A percentile compares a stretch with the other conserved stretches of the same genome.
Conservation (phyloP, 2,329 filamentous ascomycete genomes). For the Penicillium paneum region DNA sequence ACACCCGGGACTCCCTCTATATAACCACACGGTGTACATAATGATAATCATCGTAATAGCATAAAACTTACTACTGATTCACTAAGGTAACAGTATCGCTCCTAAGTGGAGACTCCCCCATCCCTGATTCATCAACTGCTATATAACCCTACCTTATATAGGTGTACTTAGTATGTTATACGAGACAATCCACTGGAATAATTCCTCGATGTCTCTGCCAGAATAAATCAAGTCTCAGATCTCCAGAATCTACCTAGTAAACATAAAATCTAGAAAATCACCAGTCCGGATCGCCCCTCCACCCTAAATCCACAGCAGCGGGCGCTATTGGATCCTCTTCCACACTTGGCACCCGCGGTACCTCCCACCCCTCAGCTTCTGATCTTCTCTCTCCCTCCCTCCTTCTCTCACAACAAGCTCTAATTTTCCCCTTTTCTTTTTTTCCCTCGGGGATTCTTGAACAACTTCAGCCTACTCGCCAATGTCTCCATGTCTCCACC, state of each 20-base stretch:
- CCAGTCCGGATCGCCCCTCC: constrained; percentile 9
- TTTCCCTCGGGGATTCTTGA: not conserved
- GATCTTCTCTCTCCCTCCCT: constrained; percentile 13
- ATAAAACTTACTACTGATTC: not conserved
- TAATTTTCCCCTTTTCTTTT: not conserved
- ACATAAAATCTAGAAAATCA: not conserved
- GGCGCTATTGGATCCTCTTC: constrained; percentile 14
- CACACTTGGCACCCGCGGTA: constrained; percentile 13
- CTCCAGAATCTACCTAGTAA: not conserved
- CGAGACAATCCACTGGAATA: not conserved
- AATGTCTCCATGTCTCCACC: constrained; percentile 3
- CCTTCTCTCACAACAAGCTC: not conserved
- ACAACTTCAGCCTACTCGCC: not conserved
- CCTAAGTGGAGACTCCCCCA: not conserved
- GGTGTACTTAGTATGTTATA: not conserved
- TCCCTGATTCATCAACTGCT: not conserved
- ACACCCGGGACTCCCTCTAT: not conserved
- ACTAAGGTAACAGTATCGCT: not conserved
- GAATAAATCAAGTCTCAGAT: not conserved
- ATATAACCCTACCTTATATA: not conserved
- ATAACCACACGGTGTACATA: not conserved
- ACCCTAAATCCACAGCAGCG: constrained; percentile 9
- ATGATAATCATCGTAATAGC: not conserved
- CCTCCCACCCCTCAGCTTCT: constrained; percentile 20
- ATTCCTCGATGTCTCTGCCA: not conserved